A percentile compares a stretch with the other conserved stretches of the same genome.
Evolutionary conservation across 1,284 basidiomycete genomes (phyloP).

Genomic region (Marasmius tenuissimus): DNA sequence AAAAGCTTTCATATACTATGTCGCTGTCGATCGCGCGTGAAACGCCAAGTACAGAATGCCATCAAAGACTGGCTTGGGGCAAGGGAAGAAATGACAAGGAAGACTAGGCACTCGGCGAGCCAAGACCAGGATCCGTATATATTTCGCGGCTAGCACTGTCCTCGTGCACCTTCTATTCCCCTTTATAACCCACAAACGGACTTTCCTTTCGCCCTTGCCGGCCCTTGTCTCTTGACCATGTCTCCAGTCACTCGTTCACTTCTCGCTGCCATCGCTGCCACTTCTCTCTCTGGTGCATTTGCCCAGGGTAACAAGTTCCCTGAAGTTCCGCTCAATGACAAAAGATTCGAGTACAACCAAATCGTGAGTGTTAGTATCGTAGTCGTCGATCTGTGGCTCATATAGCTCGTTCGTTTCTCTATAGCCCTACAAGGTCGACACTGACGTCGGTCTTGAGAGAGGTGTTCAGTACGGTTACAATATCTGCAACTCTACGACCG

Average conservation of each 20-base stretch:
- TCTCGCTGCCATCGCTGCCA: neutral
- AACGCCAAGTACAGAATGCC: too few species aligned
- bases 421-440: slow-evolving; percentile 40
- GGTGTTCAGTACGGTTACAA: slow-evolving; percentile 43
- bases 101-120: too few species aligned
- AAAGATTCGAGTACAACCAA: neutral
- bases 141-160: too few species aligned
- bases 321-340: slow-evolving; percentile 1
- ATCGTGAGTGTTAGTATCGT: neutral
- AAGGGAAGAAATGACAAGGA: too few species aligned
- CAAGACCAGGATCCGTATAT: too few species aligned
- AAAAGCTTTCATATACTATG: too few species aligned
- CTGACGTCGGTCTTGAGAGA: slow-evolving; percentile 27
- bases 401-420: neutral
- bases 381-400: neutral
- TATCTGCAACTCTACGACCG: slow-evolving; percentile 48
- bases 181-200: too few species aligned
- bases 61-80: too few species aligned
- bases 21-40: too few species aligned
- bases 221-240: neutral
- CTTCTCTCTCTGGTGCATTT: neutral
- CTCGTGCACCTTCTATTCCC: too few species aligned
- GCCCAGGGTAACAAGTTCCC: neutral
- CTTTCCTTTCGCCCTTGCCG: too few species aligned
- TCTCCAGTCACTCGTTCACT: neutral